phyloP scores from a whole-genome alignment of 345 rosid species.

The Euphorbia tirucalli region DNA sequence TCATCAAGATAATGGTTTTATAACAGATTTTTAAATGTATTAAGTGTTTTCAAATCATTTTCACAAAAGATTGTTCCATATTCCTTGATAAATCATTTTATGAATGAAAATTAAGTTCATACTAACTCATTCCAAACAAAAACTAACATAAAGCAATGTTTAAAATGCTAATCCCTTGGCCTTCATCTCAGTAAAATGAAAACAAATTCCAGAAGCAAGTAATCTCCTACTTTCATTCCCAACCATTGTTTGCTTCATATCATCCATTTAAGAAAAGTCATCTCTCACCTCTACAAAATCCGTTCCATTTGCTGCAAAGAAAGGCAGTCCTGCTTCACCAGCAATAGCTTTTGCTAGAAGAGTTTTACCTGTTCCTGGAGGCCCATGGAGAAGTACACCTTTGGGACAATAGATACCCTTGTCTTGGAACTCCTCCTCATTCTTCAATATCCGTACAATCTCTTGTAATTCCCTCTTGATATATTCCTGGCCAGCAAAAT shows the following conservation, averaged over 20 bases:
- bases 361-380: conserved; percentile 98
- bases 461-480: conserved; percentile 88
- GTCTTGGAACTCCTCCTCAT: conserved; percentile 86
- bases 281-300: conserved; percentile 85
- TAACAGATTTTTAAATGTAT: not conserved
- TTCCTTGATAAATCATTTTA: not conserved
- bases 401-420: conserved; percentile 95
- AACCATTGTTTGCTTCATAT: not conserved
- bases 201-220: not conserved
- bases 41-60: not conserved
- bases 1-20: not conserved
- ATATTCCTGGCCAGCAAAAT: conserved; percentile 98
- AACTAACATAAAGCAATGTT: not conserved
- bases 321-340: conserved; percentile 97
- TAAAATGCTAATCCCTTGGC: not conserved
- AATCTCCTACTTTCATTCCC: not conserved
- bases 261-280: not conserved
- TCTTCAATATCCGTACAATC: conserved; percentile 82
- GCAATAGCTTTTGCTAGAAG: conserved; percentile 98
- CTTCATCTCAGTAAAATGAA: not conserved
- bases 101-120: not conserved
- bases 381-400: conserved; percentile 97
- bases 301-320: conserved; percentile 94
- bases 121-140: not conserved
- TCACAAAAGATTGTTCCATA: not conserved